Evolutionary conservation across 441 rosid genomes (phyloP).

Genomic region (Rhodomyrtus psidioides): DNA sequence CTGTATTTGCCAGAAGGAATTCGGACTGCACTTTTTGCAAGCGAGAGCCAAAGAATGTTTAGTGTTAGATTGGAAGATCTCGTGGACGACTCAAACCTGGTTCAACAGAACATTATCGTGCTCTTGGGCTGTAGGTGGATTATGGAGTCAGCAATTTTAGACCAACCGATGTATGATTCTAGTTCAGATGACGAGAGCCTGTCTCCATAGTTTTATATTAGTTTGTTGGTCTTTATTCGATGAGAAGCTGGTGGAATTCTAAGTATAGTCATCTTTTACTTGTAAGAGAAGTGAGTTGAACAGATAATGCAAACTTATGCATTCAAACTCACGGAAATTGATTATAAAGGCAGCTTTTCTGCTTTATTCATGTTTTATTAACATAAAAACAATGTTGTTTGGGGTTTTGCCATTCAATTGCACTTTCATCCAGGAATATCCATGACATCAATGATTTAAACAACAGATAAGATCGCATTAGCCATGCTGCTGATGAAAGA

Average conservation of each 20-base stretch:
- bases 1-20: too few relatives aligned
- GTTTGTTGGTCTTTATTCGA: too few relatives aligned
- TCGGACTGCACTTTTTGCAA: slow-evolving; percentile 64
- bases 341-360: background rate
- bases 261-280: too few relatives aligned
- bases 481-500: background rate
- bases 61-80: slow-evolving; percentile 47
- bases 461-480: background rate
- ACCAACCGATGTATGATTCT: slow-evolving; percentile 35
- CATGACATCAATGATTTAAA: background rate
- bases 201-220: too few relatives aligned
- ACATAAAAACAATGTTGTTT: background rate
- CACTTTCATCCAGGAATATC: background rate
- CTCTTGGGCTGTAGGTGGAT: slow-evolving; percentile 80
- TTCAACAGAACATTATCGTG: slow-evolving; percentile 49
- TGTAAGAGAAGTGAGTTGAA: too few relatives aligned
- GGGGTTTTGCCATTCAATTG: background rate
- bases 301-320: background rate
- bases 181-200: slow-evolving; percentile 49
- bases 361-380: background rate
- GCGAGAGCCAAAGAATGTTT: slow-evolving; percentile 53
- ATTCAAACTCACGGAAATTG: background rate
- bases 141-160: slow-evolving; percentile 60
- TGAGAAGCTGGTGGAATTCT: too few relatives aligned
- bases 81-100: slow-evolving; percentile 44